A percentile compares a stretch with the other conserved stretches of the same genome.
These are phyloP conservation scores for Neonectria sp. DNA, from an alignment of 2,329 filamentous ascomycete genomes.

Conservation along the genomic window DNA sequence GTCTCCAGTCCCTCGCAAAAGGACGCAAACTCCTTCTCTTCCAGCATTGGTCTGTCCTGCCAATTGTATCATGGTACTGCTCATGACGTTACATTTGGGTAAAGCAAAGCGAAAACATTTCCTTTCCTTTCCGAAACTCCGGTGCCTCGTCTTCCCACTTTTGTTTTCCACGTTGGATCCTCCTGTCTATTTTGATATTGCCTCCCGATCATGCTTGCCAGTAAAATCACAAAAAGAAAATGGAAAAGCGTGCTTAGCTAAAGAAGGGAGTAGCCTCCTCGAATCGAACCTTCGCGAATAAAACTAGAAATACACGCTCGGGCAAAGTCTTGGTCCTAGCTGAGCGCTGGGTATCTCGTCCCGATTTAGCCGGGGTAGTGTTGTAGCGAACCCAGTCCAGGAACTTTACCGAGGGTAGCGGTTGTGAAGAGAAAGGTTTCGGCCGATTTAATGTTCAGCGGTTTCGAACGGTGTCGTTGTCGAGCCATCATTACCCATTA, in stretches of 20 bases:
- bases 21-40: conserved; percentile 8
- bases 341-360: conserved; percentile 23
- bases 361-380: neutral
- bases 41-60: conserved; percentile 6
- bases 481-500: neutral
- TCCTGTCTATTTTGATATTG: conserved; percentile 33
- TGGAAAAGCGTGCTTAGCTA: conserved; percentile 17
- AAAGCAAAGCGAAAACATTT: neutral
- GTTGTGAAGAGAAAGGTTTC: neutral
- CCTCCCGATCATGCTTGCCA: conserved; percentile 23
- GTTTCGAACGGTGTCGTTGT: neutral
- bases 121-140: conserved; percentile 11
- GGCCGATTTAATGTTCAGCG: neutral
- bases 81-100: conserved; percentile 1
- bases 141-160: conserved; percentile 11
- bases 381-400: neutral
- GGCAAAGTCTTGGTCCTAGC: neutral
- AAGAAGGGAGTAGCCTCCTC: conserved; percentile 7
- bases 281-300: conserved; percentile 6
- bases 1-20: neutral
- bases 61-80: neutral
- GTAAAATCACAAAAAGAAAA: conserved; percentile 8
- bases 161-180: conserved; percentile 24
- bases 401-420: neutral
- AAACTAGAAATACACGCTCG: conserved; percentile 24